Evolutionary conservation across 2,329 filamentous ascomycete species (phyloP).

Genomic region (Trichoderma semiorbis): DNA sequence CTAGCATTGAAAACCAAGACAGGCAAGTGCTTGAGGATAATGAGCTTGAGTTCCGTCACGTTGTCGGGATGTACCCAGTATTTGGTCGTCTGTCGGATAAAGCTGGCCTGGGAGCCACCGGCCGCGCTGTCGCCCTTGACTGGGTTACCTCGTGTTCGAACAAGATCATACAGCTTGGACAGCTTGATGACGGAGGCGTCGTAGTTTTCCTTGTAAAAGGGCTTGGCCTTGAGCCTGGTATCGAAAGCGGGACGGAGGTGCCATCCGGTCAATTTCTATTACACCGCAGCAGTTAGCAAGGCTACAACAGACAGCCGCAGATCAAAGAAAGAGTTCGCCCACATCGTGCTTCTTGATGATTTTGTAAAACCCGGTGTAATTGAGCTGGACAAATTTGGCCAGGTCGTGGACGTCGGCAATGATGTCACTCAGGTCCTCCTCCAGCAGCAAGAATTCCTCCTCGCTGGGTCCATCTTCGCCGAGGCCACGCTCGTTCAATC

Average conservation of each 20-base stretch:
- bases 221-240: constrained; percentile 87
- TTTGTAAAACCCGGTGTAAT: constrained; percentile 99
- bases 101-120: constrained; percentile 89
- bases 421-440: constrained; percentile 94
- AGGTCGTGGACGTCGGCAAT: constrained; percentile 98
- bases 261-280: constrained; percentile 89
- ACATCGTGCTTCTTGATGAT: constrained; percentile 99
- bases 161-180: constrained; percentile 91
- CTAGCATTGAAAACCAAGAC: constrained; percentile 96
- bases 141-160: constrained; percentile 88
- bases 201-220: constrained; percentile 99
- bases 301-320: not conserved
- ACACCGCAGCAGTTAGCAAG: constrained; percentile 23
- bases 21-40: constrained; percentile 94
- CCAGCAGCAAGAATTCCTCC: constrained; percentile 89
- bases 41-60: constrained; percentile 95
- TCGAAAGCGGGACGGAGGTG: constrained; percentile 95
- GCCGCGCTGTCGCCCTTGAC: constrained; percentile 88
- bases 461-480: constrained; percentile 65
- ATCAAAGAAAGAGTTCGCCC: constrained; percentile 31
- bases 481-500: constrained; percentile 61
- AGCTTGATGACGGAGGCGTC: constrained; percentile 93
- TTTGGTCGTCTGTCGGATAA: constrained; percentile 95
- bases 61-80: constrained; percentile 99
- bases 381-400: constrained; percentile 96